Evolutionary conservation across 805 yeast genomes (phyloP), one percentile per base, ranked within the genome.

Genomic region (Hanseniaspora clermontiae): DNA sequence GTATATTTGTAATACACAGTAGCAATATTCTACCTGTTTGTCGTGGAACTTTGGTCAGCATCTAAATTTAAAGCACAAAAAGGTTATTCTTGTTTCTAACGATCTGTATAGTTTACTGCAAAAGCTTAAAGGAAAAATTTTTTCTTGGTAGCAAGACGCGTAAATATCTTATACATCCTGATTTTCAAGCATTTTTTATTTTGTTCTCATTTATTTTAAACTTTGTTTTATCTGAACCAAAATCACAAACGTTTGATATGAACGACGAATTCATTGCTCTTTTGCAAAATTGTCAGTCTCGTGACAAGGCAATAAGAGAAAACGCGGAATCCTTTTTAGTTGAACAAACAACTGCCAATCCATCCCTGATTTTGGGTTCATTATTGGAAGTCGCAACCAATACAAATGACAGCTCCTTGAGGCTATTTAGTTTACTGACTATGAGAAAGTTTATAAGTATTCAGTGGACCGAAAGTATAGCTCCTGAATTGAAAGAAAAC

Each of bases 371-470:
- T 15, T 42, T 54, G 32, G 14, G 36, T 9, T 31, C 37, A 4
- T 32, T 54, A 11, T 24, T 48, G 12, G n/a, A 20, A n/a, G n/a
- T 39, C 15, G 31, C 31, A 0, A n/a, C 20, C 27, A 14, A 9
- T 10, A 14, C 14, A 3, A 7, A 29, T 14, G 36, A 49, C 9
- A 53, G 1, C 19, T 34, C 42, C 3, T 6, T 46, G 8, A 72
- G 84, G 61, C 95, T 84, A 66, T 74, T 84, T 45, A 77, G 84
- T 15, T 67, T 89, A 42, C 69, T 87, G 37, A 81, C 84, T 59
- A 66, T 87, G 61, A 83, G 85, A 63, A 74, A 84, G 55, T 66
- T 83, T 17, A 83, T 87, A 0, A 84, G 89, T 0, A 70, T 74
- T 61, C 80, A 77, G 63, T 90, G 97, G 97, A 65, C 70, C 11